These are phyloP conservation scores for Haematococcus sp. DNA, from an alignment of 139 green algal species.

Conservation along the genomic window DNA sequence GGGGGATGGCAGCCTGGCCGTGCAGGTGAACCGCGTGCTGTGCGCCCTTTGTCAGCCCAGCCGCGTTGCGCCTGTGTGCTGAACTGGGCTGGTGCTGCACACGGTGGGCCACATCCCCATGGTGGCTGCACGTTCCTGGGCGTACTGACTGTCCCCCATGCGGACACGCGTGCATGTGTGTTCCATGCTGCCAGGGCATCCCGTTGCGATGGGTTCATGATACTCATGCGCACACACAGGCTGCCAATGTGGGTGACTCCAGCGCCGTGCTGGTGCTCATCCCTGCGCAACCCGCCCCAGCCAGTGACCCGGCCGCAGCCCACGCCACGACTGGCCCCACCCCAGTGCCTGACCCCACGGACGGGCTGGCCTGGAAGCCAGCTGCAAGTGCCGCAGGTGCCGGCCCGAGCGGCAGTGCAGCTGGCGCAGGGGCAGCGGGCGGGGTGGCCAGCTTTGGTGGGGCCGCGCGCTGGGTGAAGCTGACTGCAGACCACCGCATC, in stretches of 20 bases:
- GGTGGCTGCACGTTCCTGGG: too few species aligned
- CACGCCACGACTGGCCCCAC: too few species aligned
- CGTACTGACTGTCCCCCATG: too few species aligned
- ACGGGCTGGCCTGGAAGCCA: not conserved
- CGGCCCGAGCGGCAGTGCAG: not conserved
- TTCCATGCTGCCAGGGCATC: too few species aligned
- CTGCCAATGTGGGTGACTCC: conserved; percentile 58
- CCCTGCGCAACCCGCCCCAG: not conserved
- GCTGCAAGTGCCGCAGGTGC: not conserved
- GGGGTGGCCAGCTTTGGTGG: not conserved
- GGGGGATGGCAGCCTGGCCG: not conserved
- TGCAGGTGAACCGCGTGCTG: conserved; percentile 19
- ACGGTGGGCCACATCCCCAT: too few species aligned
- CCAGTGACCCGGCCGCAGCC: not conserved
- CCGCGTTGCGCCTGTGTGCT: too few species aligned
- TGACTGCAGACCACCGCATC: conserved; percentile 58
- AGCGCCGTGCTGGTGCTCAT: conserved; percentile 44
- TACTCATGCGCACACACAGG: conserved; percentile 7
- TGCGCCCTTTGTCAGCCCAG: not conserved
- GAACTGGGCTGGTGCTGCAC: too few species aligned
- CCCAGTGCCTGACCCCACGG: not conserved
- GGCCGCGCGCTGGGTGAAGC: conserved; percentile 20
- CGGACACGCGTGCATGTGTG: too few species aligned
- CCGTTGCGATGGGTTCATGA: too few species aligned
- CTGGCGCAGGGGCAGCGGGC: not conserved